Evolutionary conservation across 2,329 filamentous ascomycete species (phyloP), one percentile per base, ranked within the genome.

Genomic region (Scleromitrula shiraiana): DNA sequence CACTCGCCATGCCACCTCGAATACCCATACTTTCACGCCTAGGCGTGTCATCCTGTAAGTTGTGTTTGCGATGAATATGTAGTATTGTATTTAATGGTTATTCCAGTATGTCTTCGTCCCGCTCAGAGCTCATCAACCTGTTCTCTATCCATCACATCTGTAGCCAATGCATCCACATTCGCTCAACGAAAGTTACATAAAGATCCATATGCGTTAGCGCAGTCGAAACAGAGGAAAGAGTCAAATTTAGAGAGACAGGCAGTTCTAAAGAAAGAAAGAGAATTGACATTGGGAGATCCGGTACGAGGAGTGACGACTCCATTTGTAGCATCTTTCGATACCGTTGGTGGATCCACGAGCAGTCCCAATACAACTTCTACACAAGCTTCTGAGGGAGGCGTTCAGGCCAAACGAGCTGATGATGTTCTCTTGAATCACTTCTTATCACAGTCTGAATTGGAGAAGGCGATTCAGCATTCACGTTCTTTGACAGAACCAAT

Each of bases 151-250:
- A 64, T 82, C 64, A 69, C 77, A 57, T 80, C 87, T 56, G 78
- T 78, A 53, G 83, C 85, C 41, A 79, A 78, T 56, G 64, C 82
- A 19, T 78, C 80, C 32, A 60, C 60, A 29, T 54, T 58, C 56
- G 77, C 85, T 56, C 78, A 78, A 68, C 81, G 81, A 64, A 76
- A 78, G 53, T 77, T 77, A 51, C 81, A 84, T 64, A 78, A 80
- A 62, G 88, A 97, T 59, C 89, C 89, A 0, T 96, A 94, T 64
- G 75, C 83, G 51, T 78, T 85, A 67, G 84, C 84, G 3, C 88
- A 94, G 67, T 82, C 87, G 26, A 79, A 85, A 60, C 87, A 89
- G 64, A 83, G 88, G 53, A 95, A 91, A 67, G 80, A 84, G 9
- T 87, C 85, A 56, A 95, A 95, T 63, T 65, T 91, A 38, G 78